phyloP scores from a whole-genome alignment of 1,284 basidiomycete genomes.

The Ustilago sp. region DNA sequence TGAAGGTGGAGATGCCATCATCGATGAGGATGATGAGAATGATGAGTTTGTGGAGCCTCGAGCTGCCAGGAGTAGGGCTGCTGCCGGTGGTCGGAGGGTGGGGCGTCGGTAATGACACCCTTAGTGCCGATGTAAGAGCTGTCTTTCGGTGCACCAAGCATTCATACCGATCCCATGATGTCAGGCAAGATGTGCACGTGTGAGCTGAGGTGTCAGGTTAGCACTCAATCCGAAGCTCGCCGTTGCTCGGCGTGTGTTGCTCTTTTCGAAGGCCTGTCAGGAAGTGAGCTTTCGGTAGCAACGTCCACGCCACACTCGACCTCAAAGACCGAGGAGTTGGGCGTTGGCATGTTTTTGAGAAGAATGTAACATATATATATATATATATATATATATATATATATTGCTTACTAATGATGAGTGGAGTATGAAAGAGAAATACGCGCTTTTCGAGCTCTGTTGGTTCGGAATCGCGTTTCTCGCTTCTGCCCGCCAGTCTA shows the following conservation, averaged over 20 bases:
- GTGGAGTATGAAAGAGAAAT: too few relatives aligned
- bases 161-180: neutral
- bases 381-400: too few relatives aligned
- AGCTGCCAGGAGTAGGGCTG: constrained; percentile 4
- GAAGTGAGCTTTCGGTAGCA: too few relatives aligned
- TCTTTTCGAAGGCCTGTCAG: constrained; percentile 2
- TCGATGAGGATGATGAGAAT: constrained; percentile 31
- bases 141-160: neutral
- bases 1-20: constrained; percentile 3
- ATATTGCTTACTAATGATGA: too few relatives aligned
- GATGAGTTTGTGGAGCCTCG: constrained; percentile 41
- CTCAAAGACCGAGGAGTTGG: too few relatives aligned
- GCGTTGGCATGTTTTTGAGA: too few relatives aligned
- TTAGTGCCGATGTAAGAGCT: neutral
- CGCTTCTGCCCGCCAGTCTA: neutral
- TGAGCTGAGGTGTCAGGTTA: neutral
- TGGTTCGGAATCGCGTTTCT: neutral
- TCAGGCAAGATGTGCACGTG: neutral
- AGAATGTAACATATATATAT: too few relatives aligned
- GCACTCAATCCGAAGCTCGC: neutral
- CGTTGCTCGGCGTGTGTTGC: constrained; percentile 8
- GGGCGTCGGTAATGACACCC: constrained; percentile 15
- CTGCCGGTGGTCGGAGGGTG: constrained; percentile 3
- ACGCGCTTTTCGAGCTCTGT: neutral
- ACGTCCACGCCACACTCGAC: too few relatives aligned